phyloP scores from a whole-genome alignment of 306 rosid genomes.

The Vicia villosa region DNA sequence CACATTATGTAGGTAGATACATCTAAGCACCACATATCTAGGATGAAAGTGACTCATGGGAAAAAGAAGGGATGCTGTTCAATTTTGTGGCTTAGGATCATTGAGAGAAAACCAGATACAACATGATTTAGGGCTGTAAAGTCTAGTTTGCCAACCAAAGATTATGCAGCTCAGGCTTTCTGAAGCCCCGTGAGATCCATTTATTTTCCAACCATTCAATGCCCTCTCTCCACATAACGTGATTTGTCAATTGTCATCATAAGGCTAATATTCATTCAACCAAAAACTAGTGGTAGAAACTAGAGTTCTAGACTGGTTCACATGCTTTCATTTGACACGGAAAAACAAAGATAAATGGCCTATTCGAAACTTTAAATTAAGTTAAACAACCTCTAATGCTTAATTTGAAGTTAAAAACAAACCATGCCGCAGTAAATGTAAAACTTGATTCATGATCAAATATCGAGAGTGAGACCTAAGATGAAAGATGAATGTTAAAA shows the following conservation, averaged over 20 bases:
- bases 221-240: conserved; percentile 13
- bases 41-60: too few relatives aligned
- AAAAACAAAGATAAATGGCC: background rate
- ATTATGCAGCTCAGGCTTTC: conserved; percentile 24
- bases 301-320: conserved; percentile 5
- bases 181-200: conserved; percentile 18
- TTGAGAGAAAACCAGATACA: background rate
- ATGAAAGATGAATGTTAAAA: background rate
- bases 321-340: background rate
- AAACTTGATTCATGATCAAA: conserved; percentile 2
- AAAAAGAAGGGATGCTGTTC: background rate
- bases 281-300: conserved; percentile 13
- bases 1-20: too few relatives aligned
- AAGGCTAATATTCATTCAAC: background rate
- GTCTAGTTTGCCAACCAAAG: background rate
- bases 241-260: conserved; percentile 14
- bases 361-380: too few relatives aligned
- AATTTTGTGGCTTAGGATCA: conserved; percentile 35
- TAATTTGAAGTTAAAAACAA: background rate
- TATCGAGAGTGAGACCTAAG: background rate
- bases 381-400: too few relatives aligned
- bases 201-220: conserved; percentile 36
- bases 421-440: conserved; percentile 5
- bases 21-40: too few relatives aligned
- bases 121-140: conserved; percentile 4